These are phyloP conservation scores for Phytopythium chamaehyphon DNA, from an alignment of 352 stramenopile species.

Conservation along the genomic window DNA sequence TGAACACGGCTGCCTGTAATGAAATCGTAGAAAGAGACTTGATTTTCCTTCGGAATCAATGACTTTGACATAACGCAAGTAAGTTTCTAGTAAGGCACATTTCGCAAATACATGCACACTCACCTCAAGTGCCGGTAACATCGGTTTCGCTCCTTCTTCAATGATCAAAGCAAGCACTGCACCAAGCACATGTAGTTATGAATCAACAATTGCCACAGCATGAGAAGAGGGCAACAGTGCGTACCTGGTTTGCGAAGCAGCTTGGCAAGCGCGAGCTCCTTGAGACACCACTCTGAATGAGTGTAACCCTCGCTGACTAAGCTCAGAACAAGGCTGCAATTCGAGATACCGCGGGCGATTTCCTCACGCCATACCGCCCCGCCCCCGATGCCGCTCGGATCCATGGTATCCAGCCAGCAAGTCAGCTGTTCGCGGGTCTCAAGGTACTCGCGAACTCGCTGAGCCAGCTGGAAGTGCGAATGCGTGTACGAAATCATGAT, in stretches of 20 bases:
- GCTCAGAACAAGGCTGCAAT: slow-evolving; percentile 68
- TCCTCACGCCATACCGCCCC: slow-evolving; percentile 78
- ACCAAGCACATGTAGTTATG: too few species aligned
- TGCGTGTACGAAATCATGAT: slow-evolving; percentile 85
- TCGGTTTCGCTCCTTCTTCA: slow-evolving; percentile 32
- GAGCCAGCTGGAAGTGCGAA: slow-evolving; percentile 57
- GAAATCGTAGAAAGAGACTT: slow-evolving; percentile 53
- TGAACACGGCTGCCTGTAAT: slow-evolving; percentile 22
- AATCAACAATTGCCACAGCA: not conserved
- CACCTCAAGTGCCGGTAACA: slow-evolving; percentile 10
- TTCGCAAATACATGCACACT: not conserved
- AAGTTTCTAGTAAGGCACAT: not conserved
- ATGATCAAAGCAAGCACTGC: slow-evolving; percentile 50
- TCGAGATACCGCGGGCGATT: slow-evolving; percentile 71
- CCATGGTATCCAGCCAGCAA: slow-evolving; percentile 85
- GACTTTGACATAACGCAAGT: slow-evolving; percentile 10
- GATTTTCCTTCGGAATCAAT: slow-evolving; percentile 41
- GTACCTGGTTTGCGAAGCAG: slow-evolving; percentile 57
- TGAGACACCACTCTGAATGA: slow-evolving; percentile 77
- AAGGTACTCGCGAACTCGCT: slow-evolving; percentile 55
- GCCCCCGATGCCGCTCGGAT: slow-evolving; percentile 70
- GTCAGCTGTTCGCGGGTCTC: slow-evolving; percentile 56
- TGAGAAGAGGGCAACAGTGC: slow-evolving; percentile 8
- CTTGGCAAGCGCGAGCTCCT: slow-evolving; percentile 77
- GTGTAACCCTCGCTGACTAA: slow-evolving; percentile 71